These are phyloP conservation scores for Thielaviopsis populi DNA, from an alignment of 2,329 filamentous ascomycete genomes.

Conservation along the genomic window DNA sequence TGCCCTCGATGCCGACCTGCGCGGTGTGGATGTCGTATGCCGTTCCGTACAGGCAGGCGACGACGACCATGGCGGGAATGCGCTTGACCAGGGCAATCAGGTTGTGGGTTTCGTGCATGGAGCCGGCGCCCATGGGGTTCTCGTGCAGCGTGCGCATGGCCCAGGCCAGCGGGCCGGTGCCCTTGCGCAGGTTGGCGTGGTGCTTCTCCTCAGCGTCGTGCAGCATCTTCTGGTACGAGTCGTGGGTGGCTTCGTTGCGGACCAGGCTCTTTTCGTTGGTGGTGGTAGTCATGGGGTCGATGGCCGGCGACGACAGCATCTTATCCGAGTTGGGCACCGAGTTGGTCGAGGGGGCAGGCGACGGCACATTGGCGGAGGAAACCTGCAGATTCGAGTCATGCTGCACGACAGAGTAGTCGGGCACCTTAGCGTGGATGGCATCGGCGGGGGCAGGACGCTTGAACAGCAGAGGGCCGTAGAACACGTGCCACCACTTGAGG, in stretches of 20 bases:
- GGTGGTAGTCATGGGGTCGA: slow-evolving; percentile 17
- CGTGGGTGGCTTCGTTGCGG: slow-evolving; percentile 33
- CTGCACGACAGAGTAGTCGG: slow-evolving; percentile 66
- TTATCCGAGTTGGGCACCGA: slow-evolving; percentile 33
- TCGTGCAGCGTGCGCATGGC: slow-evolving; percentile 63
- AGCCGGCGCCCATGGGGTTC: slow-evolving; percentile 56
- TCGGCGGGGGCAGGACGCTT: slow-evolving; percentile 40
- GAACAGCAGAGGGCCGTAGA: slow-evolving; percentile 50
- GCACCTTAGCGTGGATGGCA: slow-evolving; percentile 42
- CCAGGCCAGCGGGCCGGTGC: slow-evolving; percentile 59
- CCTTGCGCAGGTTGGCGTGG: slow-evolving; percentile 47
- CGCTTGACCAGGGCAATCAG: slow-evolving; percentile 47
- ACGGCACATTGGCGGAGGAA: slow-evolving; percentile 22
- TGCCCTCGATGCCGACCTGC: slow-evolving; percentile 54
- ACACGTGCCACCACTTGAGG: slow-evolving; percentile 47
- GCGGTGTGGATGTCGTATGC: slow-evolving; percentile 73
- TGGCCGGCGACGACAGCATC: slow-evolving; percentile 21
- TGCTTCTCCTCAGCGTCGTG: slow-evolving; percentile 40
- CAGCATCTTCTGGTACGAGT: slow-evolving; percentile 47
- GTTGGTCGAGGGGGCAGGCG: slow-evolving; percentile 29
- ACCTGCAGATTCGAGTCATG: slow-evolving; percentile 19
- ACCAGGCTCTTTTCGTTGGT: slow-evolving; percentile 31
- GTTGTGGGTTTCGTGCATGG: slow-evolving; percentile 62
- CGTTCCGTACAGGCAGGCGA: slow-evolving; percentile 53
- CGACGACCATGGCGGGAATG: slow-evolving; percentile 50